Evolutionary conservation across 441 rosid species (phyloP).

Genomic region (Flueggea neowawraea): DNA sequence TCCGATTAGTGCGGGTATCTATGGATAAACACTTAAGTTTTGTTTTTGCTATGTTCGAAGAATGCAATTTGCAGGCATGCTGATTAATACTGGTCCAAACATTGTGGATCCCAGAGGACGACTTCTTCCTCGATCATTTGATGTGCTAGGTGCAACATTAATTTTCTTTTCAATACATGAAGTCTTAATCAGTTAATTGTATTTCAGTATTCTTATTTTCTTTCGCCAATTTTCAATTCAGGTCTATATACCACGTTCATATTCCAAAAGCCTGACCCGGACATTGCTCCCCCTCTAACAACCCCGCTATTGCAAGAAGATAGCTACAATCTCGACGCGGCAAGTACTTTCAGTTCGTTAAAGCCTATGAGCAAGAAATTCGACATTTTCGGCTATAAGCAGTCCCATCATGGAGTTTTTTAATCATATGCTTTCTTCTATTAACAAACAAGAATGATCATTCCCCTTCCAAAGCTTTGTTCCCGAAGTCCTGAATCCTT

Average conservation of each 20-base stretch:
- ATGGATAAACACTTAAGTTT: background rate
- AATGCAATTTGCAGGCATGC: conserved; percentile 69
- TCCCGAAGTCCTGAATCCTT: no score
- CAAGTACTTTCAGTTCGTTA: conserved; percentile 26
- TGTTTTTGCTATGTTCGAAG: conserved; percentile 37
- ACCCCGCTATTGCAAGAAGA: conserved; percentile 65
- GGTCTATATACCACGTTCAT: conserved; percentile 89
- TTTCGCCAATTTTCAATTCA: conserved; percentile 18
- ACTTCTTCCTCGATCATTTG: conserved; percentile 85
- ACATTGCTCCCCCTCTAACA: conserved; percentile 73
- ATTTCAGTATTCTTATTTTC: conserved; percentile 7
- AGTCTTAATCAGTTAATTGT: conserved; percentile 4
- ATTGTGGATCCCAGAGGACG: conserved; percentile 87
- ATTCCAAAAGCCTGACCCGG: conserved; percentile 96
- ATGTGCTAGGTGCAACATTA: conserved; percentile 56
- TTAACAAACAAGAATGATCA: background rate
- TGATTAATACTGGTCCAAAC: conserved; percentile 69
- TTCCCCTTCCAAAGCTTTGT: background rate
- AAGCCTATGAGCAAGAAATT: no score
- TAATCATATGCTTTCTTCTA: background rate
- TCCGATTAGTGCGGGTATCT: background rate
- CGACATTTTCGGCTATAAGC: no score
- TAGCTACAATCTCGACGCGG: conserved; percentile 66
- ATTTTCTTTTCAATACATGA: conserved; percentile 7
- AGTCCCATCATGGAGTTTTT: no score